These are phyloP conservation scores for Gracilaria domingensis DNA, from an alignment of 23 red algal genomes.

Conservation along the genomic window DNA sequence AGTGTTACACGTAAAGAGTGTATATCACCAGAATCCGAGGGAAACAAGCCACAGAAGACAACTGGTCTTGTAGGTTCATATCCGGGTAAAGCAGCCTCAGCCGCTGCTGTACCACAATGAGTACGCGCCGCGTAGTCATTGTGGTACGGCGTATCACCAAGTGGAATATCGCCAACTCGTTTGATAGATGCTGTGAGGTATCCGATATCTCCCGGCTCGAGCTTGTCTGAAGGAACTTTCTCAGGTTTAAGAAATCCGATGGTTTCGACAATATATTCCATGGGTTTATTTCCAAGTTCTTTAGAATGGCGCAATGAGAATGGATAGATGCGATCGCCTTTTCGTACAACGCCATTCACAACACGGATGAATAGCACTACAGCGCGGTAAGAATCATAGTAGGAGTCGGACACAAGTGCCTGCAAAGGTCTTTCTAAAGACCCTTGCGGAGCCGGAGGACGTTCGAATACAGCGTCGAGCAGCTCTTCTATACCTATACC, in stretches of 20 bases:
- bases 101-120: slow-evolving; percentile 41
- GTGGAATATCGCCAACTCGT: slow-evolving; percentile 67
- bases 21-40: slow-evolving; percentile 58
- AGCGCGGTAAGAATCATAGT: slow-evolving; percentile 82
- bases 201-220: slow-evolving; percentile 74
- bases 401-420: slow-evolving; percentile 87
- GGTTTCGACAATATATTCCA: slow-evolving; percentile 50
- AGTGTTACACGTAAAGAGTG: slow-evolving; percentile 65
- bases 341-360: slow-evolving; percentile 68
- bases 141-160: slow-evolving; percentile 91
- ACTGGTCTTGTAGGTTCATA: slow-evolving; percentile 70
- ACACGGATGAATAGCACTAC: slow-evolving; percentile 89
- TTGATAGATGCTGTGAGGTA: slow-evolving; percentile 73
- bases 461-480: slow-evolving; percentile 77
- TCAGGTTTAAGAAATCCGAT: slow-evolving; percentile 74
- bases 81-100: slow-evolving; percentile 53
- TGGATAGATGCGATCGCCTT: slow-evolving; percentile 65
- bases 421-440: slow-evolving; percentile 55
- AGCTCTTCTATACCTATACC: slow-evolving; percentile 76
- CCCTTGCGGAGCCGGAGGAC: slow-evolving; percentile 64
- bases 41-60: slow-evolving; percentile 89
- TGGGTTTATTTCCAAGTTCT: neutral
- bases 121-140: too few relatives aligned
- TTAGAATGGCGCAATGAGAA: slow-evolving; percentile 50
- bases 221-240: slow-evolving; percentile 32